Conservation (phyloP, 176 grass and related monocot species). For the Musa schizocarpa region DNA sequence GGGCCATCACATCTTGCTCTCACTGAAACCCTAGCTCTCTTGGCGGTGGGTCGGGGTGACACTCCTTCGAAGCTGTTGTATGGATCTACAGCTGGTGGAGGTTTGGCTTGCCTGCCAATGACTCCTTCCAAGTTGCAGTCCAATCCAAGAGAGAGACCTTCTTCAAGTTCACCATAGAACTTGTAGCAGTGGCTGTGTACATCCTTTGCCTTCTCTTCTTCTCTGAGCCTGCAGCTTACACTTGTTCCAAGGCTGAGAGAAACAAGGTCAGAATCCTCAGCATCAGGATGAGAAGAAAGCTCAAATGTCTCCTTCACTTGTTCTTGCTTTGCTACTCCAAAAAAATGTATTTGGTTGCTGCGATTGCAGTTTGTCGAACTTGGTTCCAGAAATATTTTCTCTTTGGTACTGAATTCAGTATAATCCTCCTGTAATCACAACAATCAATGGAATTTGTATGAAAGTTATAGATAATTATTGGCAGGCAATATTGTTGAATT, state of each 20-base stretch:
- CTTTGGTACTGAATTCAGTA: background rate
- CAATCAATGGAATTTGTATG: too few species aligned
- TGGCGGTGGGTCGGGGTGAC: background rate
- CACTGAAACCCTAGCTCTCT: slow-evolving; percentile 45
- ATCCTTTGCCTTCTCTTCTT: background rate
- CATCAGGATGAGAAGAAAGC: too few species aligned
- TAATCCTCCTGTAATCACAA: background rate
- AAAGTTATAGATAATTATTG: too few species aligned
- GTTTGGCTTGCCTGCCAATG: background rate
- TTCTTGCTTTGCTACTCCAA: background rate
- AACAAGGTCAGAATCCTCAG: background rate
- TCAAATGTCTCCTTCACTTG: background rate
- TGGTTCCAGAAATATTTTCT: background rate
- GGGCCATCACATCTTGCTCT: slow-evolving; percentile 46
- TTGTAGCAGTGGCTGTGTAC: background rate
- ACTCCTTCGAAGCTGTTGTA: background rate
- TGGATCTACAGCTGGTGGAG: too few species aligned
- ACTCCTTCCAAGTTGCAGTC: slow-evolving; percentile 6
- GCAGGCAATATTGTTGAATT: too few species aligned
- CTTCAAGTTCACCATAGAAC: background rate
- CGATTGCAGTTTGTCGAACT: too few species aligned
- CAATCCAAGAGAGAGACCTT: slow-evolving; percentile 27
- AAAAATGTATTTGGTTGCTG: too few species aligned
- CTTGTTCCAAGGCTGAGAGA: background rate
- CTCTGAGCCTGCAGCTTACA: background rate